Conservation (phyloP, 192 early-diverging fungal species). For the Cetraspora pellucida region DNA sequence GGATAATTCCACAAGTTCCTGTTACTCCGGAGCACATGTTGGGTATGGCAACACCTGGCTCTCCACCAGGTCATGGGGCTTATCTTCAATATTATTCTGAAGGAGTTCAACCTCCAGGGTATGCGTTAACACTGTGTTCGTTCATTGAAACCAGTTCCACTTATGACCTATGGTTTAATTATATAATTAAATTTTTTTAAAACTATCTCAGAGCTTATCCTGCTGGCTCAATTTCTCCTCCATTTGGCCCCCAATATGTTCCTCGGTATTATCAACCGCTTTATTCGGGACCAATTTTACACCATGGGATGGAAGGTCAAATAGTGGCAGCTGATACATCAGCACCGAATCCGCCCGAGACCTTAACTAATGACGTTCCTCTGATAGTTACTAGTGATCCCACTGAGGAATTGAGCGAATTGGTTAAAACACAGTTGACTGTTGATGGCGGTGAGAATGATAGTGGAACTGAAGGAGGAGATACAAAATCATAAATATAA, state of each 20-base stretch:
- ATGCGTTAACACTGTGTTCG: neutral
- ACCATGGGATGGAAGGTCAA: conserved; percentile 16
- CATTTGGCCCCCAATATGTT: conserved; percentile 32
- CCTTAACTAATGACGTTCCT: neutral
- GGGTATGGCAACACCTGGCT: conserved; percentile 42
- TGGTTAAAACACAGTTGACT: conserved; percentile 26
- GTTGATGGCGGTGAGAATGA: conserved; percentile 22
- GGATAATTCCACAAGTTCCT: conserved; percentile 34
- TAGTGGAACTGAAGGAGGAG: neutral
- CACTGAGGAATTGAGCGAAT: conserved; percentile 25
- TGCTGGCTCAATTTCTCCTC: conserved; percentile 19
- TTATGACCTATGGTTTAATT: neutral
- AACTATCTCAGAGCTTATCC: neutral
- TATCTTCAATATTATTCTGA: conserved; percentile 29
- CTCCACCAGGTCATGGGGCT: conserved; percentile 22
- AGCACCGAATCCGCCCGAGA: neutral
- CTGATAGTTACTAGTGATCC: neutral
- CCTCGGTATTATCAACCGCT: conserved; percentile 25
- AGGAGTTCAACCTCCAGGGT: conserved; percentile 32
- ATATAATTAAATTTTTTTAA: neutral
- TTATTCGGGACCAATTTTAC: conserved; percentile 11
- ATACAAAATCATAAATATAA: conserved; percentile 18
- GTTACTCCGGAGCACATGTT: conserved; percentile 54
- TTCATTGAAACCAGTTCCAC: neutral
- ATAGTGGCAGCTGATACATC: neutral